Base-by-base conservation (phyloP, 805 yeast species). In the Cyberlindnera subsufficiens region DNA sequence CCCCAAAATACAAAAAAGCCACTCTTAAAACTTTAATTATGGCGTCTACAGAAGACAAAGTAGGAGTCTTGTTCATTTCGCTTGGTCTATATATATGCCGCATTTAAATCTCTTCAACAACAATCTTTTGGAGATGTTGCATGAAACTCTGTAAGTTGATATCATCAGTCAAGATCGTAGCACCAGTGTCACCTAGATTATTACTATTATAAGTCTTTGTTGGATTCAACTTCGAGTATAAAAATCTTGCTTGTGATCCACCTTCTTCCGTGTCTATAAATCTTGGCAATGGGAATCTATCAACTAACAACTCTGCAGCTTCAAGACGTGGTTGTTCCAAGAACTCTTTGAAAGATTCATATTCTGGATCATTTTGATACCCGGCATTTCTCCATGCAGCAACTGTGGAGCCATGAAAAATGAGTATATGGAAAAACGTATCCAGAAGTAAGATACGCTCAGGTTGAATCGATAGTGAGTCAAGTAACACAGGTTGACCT, bases 261-360 rank as follows among this genome's bases (percentile, higher is more conserved):
- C 86, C 86, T 58, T 80, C 86, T 52, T 81, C 86, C 20, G 86
- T 78, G 55, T 81, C 86, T 41, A 81, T 78, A 51, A 80, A 81
- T 53, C 88, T 68, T 5, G 88, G 88, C 47, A 81, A 67, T 41
- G 88, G 88, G 67, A 77, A 81, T 52, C 88, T 64, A 53, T 81
- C 87, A 46, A 77, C 68, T 32, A 81, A 65, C 30, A 82, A 68
- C 38, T 77, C 80, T 46, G 82, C 78, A 10, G 86, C 87, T 52
- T 80, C 87, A 43, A 65, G 61, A 52, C 79, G 75, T 15, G 88
- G 87, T 25, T 71, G 73, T 42, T 76, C 80, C 44, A 81, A 64
- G 50, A 80, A 80, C 30, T 71, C 75, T 50, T 72, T 75, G 58
- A 81, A 78, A 44, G 77, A 74, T 15, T 65, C 76, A 55, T 77